Evolutionary conservation across 352 stramenopile species (phyloP), one percentile per base, ranked within the genome.

Genomic region (Hyaloperonospora arabidopsidis): DNA sequence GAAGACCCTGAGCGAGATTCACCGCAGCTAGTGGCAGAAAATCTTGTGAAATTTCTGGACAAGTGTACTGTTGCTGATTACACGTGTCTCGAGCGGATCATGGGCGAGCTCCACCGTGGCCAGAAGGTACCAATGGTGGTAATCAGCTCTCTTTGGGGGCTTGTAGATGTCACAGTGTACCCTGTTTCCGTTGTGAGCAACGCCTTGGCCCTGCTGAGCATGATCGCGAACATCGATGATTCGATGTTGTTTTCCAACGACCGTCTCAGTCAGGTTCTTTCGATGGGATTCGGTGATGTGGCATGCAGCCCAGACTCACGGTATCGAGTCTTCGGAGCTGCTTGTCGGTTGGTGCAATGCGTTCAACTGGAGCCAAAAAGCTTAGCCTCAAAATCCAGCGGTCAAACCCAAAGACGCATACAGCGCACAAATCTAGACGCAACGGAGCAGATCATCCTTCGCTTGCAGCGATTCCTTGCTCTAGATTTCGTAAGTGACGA

Each of bases 381-480:
- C 25, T 60, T 55, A 22, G 53, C 28, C 13, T 49, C 32, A 19
- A 72, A 72, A 36, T 62, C 52, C 29, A 82, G 56, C 41, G 72
- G 74, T 35, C 63, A 67, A 56, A 72, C 63, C 2, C 68, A 75
- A 17, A 63, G 76, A 45, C 69, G 72, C 18, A 72, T 87, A 19
- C 68, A 86, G 34, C 72, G 72, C 38, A 82, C 87, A 5, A 96
- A 92, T 39, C 77, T 90, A 28, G 76, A 97, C 17, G 77, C 89
- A 23, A 78, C 96, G 15, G 86, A 96, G 53, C 72, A 87, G 18
- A 93, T 98, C 22, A 89, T 95, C 1, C 77, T 92, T 62, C 76
- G 86, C 8, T 69, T 97, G 14, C 83, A 93, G 54, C 72, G 75
- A 5, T 87, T 97, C 39, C 71, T 94, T 52, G 77, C 86, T 45